Conservation (phyloP, 805 yeast genomes). For the Suhomyces vadensis region DNA sequence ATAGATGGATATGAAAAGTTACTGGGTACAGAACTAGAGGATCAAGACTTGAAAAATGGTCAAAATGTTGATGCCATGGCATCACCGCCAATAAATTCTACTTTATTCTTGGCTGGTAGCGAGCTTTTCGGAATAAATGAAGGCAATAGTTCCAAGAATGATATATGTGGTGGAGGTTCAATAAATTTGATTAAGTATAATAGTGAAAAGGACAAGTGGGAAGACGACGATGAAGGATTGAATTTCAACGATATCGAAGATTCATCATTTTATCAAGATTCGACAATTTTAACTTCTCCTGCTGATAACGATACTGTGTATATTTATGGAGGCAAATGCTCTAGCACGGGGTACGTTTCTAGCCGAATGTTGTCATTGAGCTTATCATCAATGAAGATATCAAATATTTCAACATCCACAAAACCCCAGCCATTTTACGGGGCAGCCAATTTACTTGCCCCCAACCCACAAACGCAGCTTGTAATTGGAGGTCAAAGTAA, state of each 20-base stretch:
- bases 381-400: slow-evolving; percentile 29
- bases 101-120: slow-evolving; percentile 30
- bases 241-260: slow-evolving; percentile 27
- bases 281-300: slow-evolving; percentile 46
- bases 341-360: slow-evolving; percentile 27
- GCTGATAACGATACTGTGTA: slow-evolving; percentile 41
- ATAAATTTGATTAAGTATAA: slow-evolving; percentile 25
- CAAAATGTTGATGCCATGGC: slow-evolving; percentile 23
- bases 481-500: slow-evolving; percentile 67
- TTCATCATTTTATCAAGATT: slow-evolving; percentile 29
- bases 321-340: slow-evolving; percentile 55
- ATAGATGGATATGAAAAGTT: slow-evolving; percentile 27
- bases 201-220: slow-evolving; percentile 21
- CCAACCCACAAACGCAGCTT: slow-evolving; percentile 47
- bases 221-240: slow-evolving; percentile 14
- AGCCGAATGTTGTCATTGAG: slow-evolving; percentile 48
- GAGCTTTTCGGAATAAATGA: slow-evolving; percentile 32
- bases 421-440: slow-evolving; percentile 59
- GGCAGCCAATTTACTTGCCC: slow-evolving; percentile 46
- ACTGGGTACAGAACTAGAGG: slow-evolving; percentile 9
- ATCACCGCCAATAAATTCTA: slow-evolving; percentile 35
- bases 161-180: slow-evolving; percentile 30
- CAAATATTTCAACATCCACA: slow-evolving; percentile 48
- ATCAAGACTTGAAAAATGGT: slow-evolving; percentile 16
- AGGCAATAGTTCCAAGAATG: slow-evolving; percentile 7